phyloP scores from a whole-genome alignment of 202 grass and related monocot genomes.

The Zoysia matrella region DNA sequence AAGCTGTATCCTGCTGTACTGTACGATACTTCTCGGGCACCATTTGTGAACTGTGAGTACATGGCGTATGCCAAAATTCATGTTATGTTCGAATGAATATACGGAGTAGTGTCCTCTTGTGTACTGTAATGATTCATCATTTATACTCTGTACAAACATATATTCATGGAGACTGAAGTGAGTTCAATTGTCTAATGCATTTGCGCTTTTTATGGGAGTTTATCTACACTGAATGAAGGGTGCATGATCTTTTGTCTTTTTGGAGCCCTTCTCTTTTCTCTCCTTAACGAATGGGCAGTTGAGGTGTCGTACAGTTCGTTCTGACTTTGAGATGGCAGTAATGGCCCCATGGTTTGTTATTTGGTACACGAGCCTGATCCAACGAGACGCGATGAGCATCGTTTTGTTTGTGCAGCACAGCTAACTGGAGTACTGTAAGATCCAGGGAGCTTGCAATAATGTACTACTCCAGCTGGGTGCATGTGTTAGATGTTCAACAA shows the following conservation, averaged over 20 bases:
- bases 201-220: neutral
- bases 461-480: neutral
- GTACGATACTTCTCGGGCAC: neutral
- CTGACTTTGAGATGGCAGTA: no score
- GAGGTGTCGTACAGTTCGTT: neutral
- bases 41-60: neutral
- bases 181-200: neutral
- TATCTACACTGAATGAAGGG: neutral
- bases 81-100: neutral
- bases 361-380: no score
- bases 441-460: no score
- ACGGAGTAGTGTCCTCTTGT: neutral
- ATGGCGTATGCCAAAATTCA: neutral
- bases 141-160: neutral
- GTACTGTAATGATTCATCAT: neutral
- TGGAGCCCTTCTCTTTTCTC: neutral
- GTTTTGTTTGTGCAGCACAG: no score
- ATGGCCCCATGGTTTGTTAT: no score
- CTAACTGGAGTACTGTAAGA: no score
- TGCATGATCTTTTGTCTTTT: neutral
- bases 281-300: neutral
- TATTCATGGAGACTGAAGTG: neutral
- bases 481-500: slow-evolving; percentile 5
- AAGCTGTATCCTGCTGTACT: neutral
- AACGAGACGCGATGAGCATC: no score